Conservation (phyloP, 2,329 filamentous ascomycete species). For the Leptographium galeiforme region DNA sequence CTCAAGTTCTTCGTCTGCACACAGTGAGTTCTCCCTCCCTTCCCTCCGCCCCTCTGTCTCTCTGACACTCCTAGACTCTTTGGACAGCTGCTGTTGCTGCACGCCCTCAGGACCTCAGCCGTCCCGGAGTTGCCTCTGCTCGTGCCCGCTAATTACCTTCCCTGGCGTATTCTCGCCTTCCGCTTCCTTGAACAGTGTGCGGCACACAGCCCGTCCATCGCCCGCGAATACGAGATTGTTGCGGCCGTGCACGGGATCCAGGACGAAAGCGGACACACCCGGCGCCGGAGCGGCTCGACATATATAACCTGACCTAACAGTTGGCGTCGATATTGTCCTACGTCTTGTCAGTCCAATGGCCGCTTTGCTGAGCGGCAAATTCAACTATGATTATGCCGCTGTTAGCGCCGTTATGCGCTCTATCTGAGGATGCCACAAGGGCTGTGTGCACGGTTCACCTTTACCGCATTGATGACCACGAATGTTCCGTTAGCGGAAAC, state of each 20-base stretch:
- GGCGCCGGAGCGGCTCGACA: background rate
- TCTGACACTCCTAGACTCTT: conserved; percentile 4
- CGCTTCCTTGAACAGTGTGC: conserved; percentile 8
- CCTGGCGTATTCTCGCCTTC: conserved; percentile 8
- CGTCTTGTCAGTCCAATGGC: no score
- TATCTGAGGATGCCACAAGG: no score
- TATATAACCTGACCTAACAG: no score
- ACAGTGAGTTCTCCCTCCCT: conserved; percentile 2
- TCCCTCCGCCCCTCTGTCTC: background rate
- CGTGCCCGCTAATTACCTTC: conserved; percentile 4
- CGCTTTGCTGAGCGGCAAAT: no score
- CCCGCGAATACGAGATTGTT: conserved; percentile 16
- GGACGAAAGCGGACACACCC: background rate
- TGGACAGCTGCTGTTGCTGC: conserved; percentile 10
- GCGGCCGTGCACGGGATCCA: background rate
- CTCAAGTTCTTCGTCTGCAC: conserved; percentile 12
- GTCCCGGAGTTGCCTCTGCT: conserved; percentile 3
- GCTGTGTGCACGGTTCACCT: no score
- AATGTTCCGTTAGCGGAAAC: no score
- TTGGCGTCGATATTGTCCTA: no score
- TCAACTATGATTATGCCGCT: no score
- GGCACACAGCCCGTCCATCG: conserved; percentile 6
- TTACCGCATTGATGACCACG: no score
- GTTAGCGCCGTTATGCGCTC: no score
- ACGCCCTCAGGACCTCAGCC: conserved; percentile 5